These are phyloP conservation scores for Jamesozyma hellenica DNA, from an alignment of 805 yeast genomes.

Conservation along the genomic window DNA sequence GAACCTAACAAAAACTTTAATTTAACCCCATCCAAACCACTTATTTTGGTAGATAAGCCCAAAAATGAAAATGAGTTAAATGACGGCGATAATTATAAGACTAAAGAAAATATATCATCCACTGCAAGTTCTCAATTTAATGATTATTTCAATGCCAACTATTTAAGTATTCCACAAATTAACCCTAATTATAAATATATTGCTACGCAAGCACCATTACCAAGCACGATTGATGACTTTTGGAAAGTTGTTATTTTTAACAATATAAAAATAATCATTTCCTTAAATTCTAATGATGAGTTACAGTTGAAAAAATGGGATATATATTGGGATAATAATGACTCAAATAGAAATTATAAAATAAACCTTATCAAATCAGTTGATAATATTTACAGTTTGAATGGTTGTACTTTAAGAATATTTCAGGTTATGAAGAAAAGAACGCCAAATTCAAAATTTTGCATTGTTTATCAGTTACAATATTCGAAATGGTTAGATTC, in stretches of 20 bases:
- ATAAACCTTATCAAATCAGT: slow-evolving; percentile 30
- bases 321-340: slow-evolving; percentile 58
- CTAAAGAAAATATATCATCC: no score
- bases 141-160: slow-evolving; percentile 87
- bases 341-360: slow-evolving; percentile 11
- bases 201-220: slow-evolving; percentile 86
- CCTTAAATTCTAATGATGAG: slow-evolving; percentile 68
- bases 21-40: no score
- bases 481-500: slow-evolving; percentile 79
- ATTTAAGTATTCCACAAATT: slow-evolving; percentile 37
- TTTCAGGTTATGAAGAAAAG: slow-evolving; percentile 14
- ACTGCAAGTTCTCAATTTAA: slow-evolving; percentile 8
- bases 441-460: background rate
- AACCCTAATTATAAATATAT: slow-evolving; percentile 42
- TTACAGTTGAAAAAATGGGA: slow-evolving; percentile 71
- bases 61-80: no score
- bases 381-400: slow-evolving; percentile 22
- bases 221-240: slow-evolving; percentile 71
- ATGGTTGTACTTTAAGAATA: slow-evolving; percentile 29
- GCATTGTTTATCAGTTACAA: slow-evolving; percentile 58
- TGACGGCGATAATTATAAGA: no score
- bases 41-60: no score
- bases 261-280: slow-evolving; percentile 56
- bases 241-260: slow-evolving; percentile 74
- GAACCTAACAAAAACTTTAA: no score